Evolutionary conservation across 306 rosid genomes (phyloP), one percentile per base, ranked within the genome.

Genomic region (Sechiopsis laciniata): DNA sequence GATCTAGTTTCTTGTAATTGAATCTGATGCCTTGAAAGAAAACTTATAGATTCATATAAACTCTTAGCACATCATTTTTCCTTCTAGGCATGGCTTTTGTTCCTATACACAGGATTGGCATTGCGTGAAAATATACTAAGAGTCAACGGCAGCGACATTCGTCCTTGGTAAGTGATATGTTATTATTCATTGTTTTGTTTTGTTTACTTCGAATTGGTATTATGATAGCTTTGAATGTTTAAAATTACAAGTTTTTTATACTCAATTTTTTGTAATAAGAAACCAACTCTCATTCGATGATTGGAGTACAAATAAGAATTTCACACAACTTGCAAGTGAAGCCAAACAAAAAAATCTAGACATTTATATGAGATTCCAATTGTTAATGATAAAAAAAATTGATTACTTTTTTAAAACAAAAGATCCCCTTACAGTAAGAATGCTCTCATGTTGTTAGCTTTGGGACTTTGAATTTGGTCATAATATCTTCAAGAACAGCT

Each of bases 61-160:
- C 74, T 69, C 59, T 75, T 65, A 73, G 13, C 66, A 20, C 81
- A 5, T 50, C 20, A 67, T 70, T 55, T 59, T 72, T 32, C 81
- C 75, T 83, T 7, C 68, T 81, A 94, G 99, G 97, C 97, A 7
- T 94, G 99, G 99, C 83, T 94, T 62, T 89, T 94, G 80, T 89
- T 94, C 85, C 96, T 94, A 37, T 94, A 94, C 85, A 89, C 97
- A 51, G 97, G 96, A 75, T 83, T 94, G 83, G 90, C 99, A 15
- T 79, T 94, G 84, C 92, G 99, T 66, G 99, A 94, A 83, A 94
- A 94, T 85, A 94, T 94, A 73, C 79, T 94, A 71, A 88, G 96
- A 79, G 96, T 82, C 81, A 94, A 94, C 19, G 97, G 99, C 75
- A 94, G 99, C 67, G 99, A 94, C 79, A 94, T 94, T 63, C 99